Base-by-base conservation (phyloP, 139 green algal genomes). In the Desmodesmus armatus region DNA sequence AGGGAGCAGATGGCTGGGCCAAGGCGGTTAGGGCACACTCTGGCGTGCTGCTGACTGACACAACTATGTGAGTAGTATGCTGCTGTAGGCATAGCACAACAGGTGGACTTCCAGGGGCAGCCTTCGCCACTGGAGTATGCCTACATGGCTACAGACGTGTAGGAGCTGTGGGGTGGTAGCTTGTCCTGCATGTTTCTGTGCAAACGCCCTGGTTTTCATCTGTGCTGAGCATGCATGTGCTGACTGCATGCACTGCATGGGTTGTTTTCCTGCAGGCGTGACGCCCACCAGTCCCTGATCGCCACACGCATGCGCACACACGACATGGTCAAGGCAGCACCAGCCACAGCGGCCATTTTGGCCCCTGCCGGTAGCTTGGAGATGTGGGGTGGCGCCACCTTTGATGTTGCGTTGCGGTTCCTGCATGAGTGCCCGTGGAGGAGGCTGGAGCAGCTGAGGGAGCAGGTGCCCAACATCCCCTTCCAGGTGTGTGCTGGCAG, bases 351-450 rank as follows among this genome's bases (percentile, higher is more conserved):
- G 0, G 84, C 88, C 73, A 87, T 96, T 66, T 86, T 98, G 82
- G 85, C 84, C 35, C 81, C 90, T n/a, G 92, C 91, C 27, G 94
- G 92, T 23, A 95, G 89, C 9, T 83, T 99, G 65, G 96, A 99
- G 91, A 95, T 97, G 90, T 99, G 96, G 96, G 96, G 96, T 53
- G 96, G 96, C 4, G 96, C 96, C 39, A 99, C 96, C 5, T 99
- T 98, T 85, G 96, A 99, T 86, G 96, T 98, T 13, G 93, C 95
- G 9, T 92, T 98, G 82, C 93, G 95, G 43, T 98, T 97, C 90
- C 87, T 98, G 85, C 94, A 98, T 72, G 96, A 99, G 91, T 96
- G 93, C 89, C 96, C 96, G 55, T 99, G 96, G 96, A 80, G 87
- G 53, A 92, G 96, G n/a, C 90, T 99, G 83, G 94, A 98, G 86